Base-by-base conservation (phyloP, 257 asterid species). In the Rehmannia glutinosa region DNA sequence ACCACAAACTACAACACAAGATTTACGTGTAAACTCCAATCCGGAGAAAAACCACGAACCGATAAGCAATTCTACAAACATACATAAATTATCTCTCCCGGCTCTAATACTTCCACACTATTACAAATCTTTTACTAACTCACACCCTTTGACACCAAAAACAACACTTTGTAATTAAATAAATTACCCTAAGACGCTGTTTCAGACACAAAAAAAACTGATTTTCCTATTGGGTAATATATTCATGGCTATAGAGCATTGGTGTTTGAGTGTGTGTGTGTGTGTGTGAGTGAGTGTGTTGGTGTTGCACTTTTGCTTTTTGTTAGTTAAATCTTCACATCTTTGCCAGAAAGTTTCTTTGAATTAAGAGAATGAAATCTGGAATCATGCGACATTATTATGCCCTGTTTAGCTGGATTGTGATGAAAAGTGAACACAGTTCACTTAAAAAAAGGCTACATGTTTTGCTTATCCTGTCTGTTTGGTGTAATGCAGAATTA, bases 401-500 rank as follows among this genome's bases (percentile, higher is more conserved):
- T 6, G 11, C 21, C 7, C 49, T 49, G 24, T 36, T 51, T 13
- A 64, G 20, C 41, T 24, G 68, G 39, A 19, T 17, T 32, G 17
- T 4, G 1, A 25, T 36, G 4, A 33, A 30, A 13, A 42, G 20
- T 16, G 25, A 46, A 4, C 33, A 50, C 43, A 27, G 52, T 55
- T 45, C 4, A 30, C 32, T 32, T 16, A 11, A n/a, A 42, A n/a
- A 28, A 16, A 11, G n/a, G n/a, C 3, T n/a, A 23, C 64, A 49
- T 50, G 47, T 24, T 45, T 68, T 21, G 24, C 10, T 25, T 10
- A 41, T 21, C 32, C 17, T 50, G n/a, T 45, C 12, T 71, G 43
- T 75, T 76, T 73, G 81, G 73, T 66, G 43, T 49, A 20, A 53
- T 64, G 50, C 73, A 50, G 53, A 68, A 77, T 78, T 35, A 69